Evolutionary conservation across 2,329 filamentous ascomycete genomes (phyloP).

Genomic region (Penicillium olsonii): DNA sequence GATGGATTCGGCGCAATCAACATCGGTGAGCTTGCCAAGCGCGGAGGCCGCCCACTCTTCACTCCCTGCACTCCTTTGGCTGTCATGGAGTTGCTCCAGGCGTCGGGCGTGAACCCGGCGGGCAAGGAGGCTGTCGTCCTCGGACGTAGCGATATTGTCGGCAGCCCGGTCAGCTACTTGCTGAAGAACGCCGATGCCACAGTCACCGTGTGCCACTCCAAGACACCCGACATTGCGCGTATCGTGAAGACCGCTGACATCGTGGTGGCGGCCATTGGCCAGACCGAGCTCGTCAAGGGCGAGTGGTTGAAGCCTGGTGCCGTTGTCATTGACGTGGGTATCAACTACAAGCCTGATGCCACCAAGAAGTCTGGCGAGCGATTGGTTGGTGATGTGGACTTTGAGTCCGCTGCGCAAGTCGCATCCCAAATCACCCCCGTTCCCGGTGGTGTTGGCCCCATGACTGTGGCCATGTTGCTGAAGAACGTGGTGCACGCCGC

Average conservation of each 20-base stretch:
- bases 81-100: constrained; percentile 87
- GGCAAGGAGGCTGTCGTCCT: constrained; percentile 95
- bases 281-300: constrained; percentile 84
- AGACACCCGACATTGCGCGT: constrained; percentile 71
- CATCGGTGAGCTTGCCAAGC: constrained; percentile 96
- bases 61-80: constrained; percentile 95
- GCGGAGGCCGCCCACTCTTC: constrained; percentile 85
- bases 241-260: constrained; percentile 85
- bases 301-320: constrained; percentile 93
- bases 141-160: constrained; percentile 94
- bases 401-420: constrained; percentile 77
- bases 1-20: constrained; percentile 94
- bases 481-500: constrained; percentile 93
- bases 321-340: constrained; percentile 97
- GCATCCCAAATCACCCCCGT: constrained; percentile 95
- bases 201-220: constrained; percentile 93
- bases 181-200: constrained; percentile 95
- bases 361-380: constrained; percentile 90
- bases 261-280: constrained; percentile 86
- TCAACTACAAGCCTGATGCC: constrained; percentile 88
- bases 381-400: constrained; percentile 94
- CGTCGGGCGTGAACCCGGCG: constrained; percentile 76
- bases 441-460: constrained; percentile 93
- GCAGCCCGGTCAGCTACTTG: constrained; percentile 93
- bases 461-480: constrained; percentile 98